Base-by-base conservation (phyloP, 129 eudicot genomes). In the Heracleum sosnowskyi region DNA sequence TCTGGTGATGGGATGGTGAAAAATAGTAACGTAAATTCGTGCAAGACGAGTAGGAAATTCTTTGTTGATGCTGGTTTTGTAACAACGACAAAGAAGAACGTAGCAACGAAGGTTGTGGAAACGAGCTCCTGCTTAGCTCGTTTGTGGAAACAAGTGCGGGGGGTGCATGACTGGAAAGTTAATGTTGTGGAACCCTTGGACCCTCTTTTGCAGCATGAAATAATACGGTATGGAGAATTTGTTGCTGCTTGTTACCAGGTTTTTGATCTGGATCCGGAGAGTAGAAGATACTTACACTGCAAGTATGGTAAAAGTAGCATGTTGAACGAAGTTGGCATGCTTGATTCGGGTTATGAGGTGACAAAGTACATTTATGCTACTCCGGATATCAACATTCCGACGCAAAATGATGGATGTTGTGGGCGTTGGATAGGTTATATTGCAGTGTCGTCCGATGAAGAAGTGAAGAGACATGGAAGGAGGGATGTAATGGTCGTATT, bases 381-480 rank as follows among this genome's bases (percentile, higher is more conserved):
- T 0, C 84, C 96, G 11, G 80, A 86, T 71, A 77, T 86, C 78
- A 83, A 45, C 79, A 70, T 83, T 66, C 87, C 85, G 1, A 81
- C 83, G 57, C 90, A 81, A 22, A 79, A 73, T 34, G 85, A 53
- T 1, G 31, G 77, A 24, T 84, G 83, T 15, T 44, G 79, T 36
- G 88, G 89, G 41, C 80, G 87, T 18, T 90, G 96, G 92, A 81
- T 90, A 24, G 96, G 96, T 13, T 90, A 90, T 66, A 78, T 90
- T 33, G 90, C 92, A 0, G 85, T 85, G 28, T 88, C 96, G 0
- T 55, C 86, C 0, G 92, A 90, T 36, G 81, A 81, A 5, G 86
- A 86, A 60, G 78, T 76, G 35, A 79, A 70, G 76, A 81, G 74
- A 66, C 83, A 86, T 20, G 96, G 96, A 33, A 84, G 96, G 79